phyloP scores from a whole-genome alignment of 805 yeast genomes.

The Lachancea mirantina region DNA sequence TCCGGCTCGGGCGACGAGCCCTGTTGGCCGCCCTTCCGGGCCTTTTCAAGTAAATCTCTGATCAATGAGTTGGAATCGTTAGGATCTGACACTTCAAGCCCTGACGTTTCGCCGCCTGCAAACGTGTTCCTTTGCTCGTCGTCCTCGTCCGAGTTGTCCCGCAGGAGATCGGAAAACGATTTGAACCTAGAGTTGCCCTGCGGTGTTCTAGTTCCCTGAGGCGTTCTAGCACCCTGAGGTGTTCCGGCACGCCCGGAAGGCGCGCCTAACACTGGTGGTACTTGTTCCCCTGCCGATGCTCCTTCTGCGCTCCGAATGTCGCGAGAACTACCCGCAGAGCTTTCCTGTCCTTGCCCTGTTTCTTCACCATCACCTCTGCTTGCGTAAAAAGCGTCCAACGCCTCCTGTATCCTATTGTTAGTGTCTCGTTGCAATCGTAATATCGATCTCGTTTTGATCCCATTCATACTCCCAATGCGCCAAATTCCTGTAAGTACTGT shows the following conservation, averaged over 20 bases:
- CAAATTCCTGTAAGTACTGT: constrained; percentile 30
- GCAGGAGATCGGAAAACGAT: constrained; percentile 35
- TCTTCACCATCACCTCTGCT: constrained; percentile 11
- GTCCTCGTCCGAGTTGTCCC: constrained; percentile 35
- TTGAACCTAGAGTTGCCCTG: constrained; percentile 29
- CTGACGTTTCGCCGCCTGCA: constrained; percentile 68
- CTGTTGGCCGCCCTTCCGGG: constrained; percentile 54
- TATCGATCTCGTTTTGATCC: neutral
- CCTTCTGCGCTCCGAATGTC: too few relatives aligned
- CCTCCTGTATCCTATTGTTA: constrained; percentile 11
- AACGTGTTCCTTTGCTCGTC: constrained; percentile 56
- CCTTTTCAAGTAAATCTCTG: constrained; percentile 56
- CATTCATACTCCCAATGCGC: constrained; percentile 17
- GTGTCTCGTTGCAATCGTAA: neutral
- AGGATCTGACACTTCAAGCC: constrained; percentile 73
- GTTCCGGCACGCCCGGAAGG: neutral
- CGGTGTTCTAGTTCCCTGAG: constrained; percentile 7
- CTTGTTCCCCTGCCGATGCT: too few relatives aligned
- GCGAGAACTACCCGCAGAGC: too few relatives aligned
- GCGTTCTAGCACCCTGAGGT: constrained; percentile 3
- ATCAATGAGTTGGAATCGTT: constrained; percentile 40
- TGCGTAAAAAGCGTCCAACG: constrained; percentile 26
- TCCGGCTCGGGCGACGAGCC: constrained; percentile 28
- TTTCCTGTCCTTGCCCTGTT: constrained; percentile 3
- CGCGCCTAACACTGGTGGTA: neutral